These are phyloP conservation scores for Russula dissimulans DNA, from an alignment of 768 basidiomycete genomes.

Conservation along the genomic window DNA sequence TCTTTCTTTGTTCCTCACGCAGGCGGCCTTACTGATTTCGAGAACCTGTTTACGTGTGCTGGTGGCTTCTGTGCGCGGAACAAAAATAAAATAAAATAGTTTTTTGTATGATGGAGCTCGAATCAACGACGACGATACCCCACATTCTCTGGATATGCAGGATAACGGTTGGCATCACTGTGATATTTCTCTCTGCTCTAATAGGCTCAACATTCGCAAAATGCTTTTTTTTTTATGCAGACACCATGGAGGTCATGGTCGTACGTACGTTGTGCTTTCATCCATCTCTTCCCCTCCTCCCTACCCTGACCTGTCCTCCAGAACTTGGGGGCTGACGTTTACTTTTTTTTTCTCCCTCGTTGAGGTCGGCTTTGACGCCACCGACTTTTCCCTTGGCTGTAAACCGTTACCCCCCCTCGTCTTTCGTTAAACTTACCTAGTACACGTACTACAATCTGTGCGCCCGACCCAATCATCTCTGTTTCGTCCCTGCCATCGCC, in stretches of 20 bases:
- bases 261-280: constrained; percentile 61
- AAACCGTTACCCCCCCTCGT: neutral
- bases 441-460: constrained; percentile 9
- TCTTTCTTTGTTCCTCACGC: too few species aligned
- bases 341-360: neutral
- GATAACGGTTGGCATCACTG: constrained; percentile 53
- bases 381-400: constrained; percentile 7
- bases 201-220: too few species aligned
- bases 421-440: neutral
- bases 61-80: too few species aligned
- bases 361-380: constrained; percentile 46
- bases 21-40: too few species aligned
- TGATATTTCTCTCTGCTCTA: neutral
- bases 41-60: too few species aligned
- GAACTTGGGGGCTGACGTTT: neutral
- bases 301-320: neutral
- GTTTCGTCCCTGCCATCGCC: neutral
- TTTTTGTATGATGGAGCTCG: constrained; percentile 86
- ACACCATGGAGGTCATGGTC: constrained; percentile 95
- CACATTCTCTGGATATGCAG: constrained; percentile 77
- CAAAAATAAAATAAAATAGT: constrained; percentile 31
- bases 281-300: neutral
- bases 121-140: constrained; percentile 87
- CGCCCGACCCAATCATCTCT: constrained; percentile 1
- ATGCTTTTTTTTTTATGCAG: constrained; percentile 28